Evolutionary conservation across 2,329 filamentous ascomycete genomes (phyloP), one percentile per base, ranked within the genome.

Genomic region (Trichoderma atroviride): DNA sequence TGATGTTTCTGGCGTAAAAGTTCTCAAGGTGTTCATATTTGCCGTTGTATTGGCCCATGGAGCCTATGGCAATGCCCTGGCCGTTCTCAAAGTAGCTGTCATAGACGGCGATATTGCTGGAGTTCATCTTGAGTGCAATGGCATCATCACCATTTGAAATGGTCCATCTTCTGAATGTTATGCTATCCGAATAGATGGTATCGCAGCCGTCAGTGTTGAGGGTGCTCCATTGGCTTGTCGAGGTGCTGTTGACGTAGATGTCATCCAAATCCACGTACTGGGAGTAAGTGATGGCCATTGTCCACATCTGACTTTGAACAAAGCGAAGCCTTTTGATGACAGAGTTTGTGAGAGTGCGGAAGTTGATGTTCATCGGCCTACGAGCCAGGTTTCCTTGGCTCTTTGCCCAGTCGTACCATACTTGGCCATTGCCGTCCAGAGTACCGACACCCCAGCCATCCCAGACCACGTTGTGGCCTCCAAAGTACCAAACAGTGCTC

Each of bases 271-370:
- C 76, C 1, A 85, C 76, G 60, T 84, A 76, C 7, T 81, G 70
- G 3, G 83, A 84, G 74, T 84, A 77, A 11, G 84, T 84, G 35
- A 87, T 81, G 1, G 84, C 83, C 81, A 88, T 84, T 0, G 84
- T 85, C 83, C 87, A 89, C 87, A 89, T 89, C 77, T 89, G 87
- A 70, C 83, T 86, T 70, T 86, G 83, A 9, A 89, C 76, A 71
- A 87, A 88, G 2, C 79, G 79, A 19, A 88, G 70, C 3, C 84
- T 81, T 47, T 79, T 77, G 14, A 88, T 78, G 4, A 83, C 74
- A 0, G 83, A 83, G 73, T 88, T 83, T 5, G 76, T 83, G 4
- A 85, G 79, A 3, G 79, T 77, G 22, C 78, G 72, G 61, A 78
- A 78, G 69, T 80, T 82, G 73, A 88, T 81, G 22, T 84, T 87